A percentile compares a stretch with the other conserved stretches of the same genome.
These are phyloP conservation scores for Stramenopiles sp. DNA, from an alignment of 352 stramenopile species.

Conservation along the genomic window DNA sequence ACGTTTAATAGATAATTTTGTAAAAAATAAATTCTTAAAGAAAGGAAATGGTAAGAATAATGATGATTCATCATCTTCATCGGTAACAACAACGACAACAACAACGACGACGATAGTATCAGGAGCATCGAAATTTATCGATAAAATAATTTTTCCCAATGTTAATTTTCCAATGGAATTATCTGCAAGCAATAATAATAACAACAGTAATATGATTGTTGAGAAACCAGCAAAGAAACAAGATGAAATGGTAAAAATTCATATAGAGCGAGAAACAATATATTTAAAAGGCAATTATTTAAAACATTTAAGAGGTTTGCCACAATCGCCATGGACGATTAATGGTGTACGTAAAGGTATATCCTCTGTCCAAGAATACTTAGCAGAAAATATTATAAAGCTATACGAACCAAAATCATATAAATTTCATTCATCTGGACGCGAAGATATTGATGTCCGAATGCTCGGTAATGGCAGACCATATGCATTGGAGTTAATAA, in stretches of 20 bases:
- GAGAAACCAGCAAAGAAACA: too few species aligned
- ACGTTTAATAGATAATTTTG: background rate
- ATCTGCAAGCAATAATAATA: too few species aligned
- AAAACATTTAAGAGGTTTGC: constrained; percentile 62
- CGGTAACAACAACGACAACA: too few species aligned
- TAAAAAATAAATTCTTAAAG: background rate
- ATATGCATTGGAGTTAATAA: constrained; percentile 55
- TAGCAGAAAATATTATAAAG: constrained; percentile 40
- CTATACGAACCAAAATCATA: constrained; percentile 40
- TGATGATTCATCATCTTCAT: too few species aligned
- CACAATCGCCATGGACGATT: constrained; percentile 66
- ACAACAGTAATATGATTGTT: too few species aligned
- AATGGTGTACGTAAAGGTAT: constrained; percentile 55
- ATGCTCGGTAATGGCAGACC: constrained; percentile 81
- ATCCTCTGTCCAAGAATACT: constrained; percentile 63
- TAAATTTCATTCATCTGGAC: constrained; percentile 86
- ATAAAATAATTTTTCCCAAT: background rate
- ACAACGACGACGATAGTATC: background rate
- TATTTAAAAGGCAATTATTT: constrained; percentile 66
- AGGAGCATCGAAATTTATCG: background rate
- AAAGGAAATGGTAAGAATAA: background rate
- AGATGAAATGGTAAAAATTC: background rate
- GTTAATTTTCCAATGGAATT: background rate
- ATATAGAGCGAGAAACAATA: constrained; percentile 35
- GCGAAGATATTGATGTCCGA: constrained; percentile 89